A percentile compares a stretch with the other conserved stretches of the same genome.
Evolutionary conservation across 352 stramenopile genomes (phyloP).

Genomic region (Globisporangium parvum): DNA sequence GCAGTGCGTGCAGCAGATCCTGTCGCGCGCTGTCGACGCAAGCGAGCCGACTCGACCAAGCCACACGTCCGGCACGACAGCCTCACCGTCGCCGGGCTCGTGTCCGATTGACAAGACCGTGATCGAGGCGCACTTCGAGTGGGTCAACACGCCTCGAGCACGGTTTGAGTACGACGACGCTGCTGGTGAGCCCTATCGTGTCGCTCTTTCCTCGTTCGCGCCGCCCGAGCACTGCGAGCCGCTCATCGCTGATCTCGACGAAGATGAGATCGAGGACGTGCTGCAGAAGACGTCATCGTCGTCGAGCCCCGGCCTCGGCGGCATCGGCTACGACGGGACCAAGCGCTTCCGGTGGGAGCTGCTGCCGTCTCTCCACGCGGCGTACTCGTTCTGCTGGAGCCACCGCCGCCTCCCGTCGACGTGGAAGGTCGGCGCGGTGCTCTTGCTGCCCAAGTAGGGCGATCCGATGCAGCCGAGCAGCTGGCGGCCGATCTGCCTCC

Average conservation of each 20-base stretch:
- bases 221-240: not conserved
- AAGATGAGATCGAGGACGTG: not conserved
- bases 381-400: no score
- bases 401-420: no score
- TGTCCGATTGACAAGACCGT: not conserved
- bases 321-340: no score
- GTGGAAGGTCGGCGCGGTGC: no score
- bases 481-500: no score
- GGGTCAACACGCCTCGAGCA: not conserved
- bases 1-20: not conserved
- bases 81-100: not conserved
- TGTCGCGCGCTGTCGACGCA: not conserved
- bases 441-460: no score
- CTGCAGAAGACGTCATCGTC: not conserved
- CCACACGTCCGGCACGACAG: no score
- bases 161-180: not conserved
- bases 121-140: not conserved
- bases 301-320: not conserved
- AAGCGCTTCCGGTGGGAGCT: no score
- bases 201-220: not conserved
- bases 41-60: not conserved
- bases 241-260: not conserved
- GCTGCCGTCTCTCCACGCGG: no score
- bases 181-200: not conserved
- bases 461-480: no score